Evolutionary conservation across 2,329 filamentous ascomycete species (phyloP).

Genomic region (Grosmannia clavigera): DNA sequence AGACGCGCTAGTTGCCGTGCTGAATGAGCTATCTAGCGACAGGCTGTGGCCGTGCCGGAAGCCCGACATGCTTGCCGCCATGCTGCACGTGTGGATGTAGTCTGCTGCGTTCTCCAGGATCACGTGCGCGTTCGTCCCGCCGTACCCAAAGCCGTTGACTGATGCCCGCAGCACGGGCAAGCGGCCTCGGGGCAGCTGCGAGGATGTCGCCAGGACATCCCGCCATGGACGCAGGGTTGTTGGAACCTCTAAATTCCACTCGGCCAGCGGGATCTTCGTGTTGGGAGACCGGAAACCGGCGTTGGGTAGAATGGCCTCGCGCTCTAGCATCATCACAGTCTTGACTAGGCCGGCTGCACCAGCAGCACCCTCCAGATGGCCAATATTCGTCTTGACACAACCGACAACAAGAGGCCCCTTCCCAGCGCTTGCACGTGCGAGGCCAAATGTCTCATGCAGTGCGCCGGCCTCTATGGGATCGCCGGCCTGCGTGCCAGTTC

Average conservation of each 20-base stretch:
- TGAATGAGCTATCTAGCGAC: neutral
- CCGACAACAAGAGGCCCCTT: slow-evolving; percentile 16
- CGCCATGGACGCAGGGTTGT: slow-evolving; percentile 23
- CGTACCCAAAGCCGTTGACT: slow-evolving; percentile 34
- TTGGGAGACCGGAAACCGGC: slow-evolving; percentile 32
- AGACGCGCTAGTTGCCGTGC: neutral
- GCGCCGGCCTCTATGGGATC: slow-evolving; percentile 24
- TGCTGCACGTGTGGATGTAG: slow-evolving; percentile 1
- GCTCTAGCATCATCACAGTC: slow-evolving; percentile 24
- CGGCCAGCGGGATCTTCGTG: slow-evolving; percentile 28
- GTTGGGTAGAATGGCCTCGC: slow-evolving; percentile 23
- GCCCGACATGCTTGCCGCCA: neutral
- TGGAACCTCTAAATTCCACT: slow-evolving; percentile 24
- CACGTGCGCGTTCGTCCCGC: slow-evolving; percentile 17
- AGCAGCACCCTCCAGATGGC: slow-evolving; percentile 33
- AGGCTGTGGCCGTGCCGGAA: neutral
- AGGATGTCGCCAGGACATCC: neutral
- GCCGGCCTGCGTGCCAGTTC: slow-evolving; percentile 21
- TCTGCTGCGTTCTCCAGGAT: slow-evolving; percentile 23
- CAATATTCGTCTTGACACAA: slow-evolving; percentile 27
- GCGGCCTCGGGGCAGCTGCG: neutral
- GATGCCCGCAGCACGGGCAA: slow-evolving; percentile 18
- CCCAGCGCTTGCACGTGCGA: neutral
- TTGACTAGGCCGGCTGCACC: slow-evolving; percentile 33
- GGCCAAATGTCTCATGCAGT: slow-evolving; percentile 21